phyloP scores from a whole-genome alignment of 2,329 filamentous ascomycete species.

The Arthrocladium fulminans region DNA sequence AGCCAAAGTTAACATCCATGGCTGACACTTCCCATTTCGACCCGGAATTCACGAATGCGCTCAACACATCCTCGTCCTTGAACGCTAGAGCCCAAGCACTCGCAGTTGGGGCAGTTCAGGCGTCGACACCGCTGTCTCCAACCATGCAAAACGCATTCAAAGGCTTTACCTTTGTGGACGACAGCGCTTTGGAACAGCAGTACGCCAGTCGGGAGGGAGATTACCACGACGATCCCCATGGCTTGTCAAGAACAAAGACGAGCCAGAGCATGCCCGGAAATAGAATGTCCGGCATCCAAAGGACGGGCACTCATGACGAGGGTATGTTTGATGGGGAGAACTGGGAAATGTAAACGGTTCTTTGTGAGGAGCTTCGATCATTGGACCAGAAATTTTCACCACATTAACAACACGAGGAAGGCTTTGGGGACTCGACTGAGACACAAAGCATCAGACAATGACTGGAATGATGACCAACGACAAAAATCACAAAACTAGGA shows the following conservation, averaged over 20 bases:
- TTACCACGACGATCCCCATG: constrained; percentile 27
- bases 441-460: background rate
- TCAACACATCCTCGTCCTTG: constrained; percentile 76
- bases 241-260: constrained; percentile 17
- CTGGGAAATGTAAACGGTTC: constrained; percentile 6
- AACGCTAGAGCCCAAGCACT: constrained; percentile 85
- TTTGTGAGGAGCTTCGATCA: background rate
- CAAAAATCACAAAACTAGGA: too few species aligned
- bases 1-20: constrained; percentile 91
- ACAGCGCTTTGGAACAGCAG: constrained; percentile 85
- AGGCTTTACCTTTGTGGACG: constrained; percentile 98
- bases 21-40: constrained; percentile 98
- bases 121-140: constrained; percentile 85
- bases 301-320: constrained; percentile 24
- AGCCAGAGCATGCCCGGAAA: constrained; percentile 22
- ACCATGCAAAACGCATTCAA: constrained; percentile 97
- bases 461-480: background rate
- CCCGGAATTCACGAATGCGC: constrained; percentile 91
- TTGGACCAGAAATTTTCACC: background rate
- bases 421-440: background rate
- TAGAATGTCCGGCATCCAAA: constrained; percentile 38
- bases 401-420: too few species aligned
- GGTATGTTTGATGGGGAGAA: constrained; percentile 9
- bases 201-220: constrained; percentile 43
- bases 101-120: constrained; percentile 69